These are phyloP conservation scores for Chenopodium formosanum DNA, from an alignment of 148 eudicot genomes.

Conservation along the genomic window DNA sequence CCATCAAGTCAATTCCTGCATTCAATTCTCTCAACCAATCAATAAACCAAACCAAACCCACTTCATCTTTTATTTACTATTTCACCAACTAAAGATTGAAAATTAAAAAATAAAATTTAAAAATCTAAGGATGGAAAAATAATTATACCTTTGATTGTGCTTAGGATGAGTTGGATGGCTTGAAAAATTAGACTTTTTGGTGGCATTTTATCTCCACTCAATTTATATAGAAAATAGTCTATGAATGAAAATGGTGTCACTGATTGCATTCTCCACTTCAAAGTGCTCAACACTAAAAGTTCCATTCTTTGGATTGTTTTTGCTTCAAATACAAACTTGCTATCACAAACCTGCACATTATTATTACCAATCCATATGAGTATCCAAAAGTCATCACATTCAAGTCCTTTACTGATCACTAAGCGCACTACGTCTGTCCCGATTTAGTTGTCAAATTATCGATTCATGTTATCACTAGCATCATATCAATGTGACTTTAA, in stretches of 20 bases:
- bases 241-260: conserved; percentile 76
- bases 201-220: conserved; percentile 49
- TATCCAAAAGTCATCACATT: background rate
- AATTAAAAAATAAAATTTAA: background rate
- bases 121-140: background rate
- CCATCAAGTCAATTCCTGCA: conserved; percentile 84
- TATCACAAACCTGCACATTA: conserved; percentile 47
- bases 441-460: background rate
- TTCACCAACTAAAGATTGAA: conserved; percentile 22
- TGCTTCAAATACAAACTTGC: conserved; percentile 61
- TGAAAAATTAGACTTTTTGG: conserved; percentile 36
- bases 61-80: conserved; percentile 1
- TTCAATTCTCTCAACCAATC: conserved; percentile 43
- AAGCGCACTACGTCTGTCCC: background rate
- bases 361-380: background rate
- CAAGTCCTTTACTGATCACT: background rate
- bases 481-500: background rate
- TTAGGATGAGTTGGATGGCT: conserved; percentile 54
- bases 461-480: background rate
- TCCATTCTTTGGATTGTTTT: conserved; percentile 76
- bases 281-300: conserved; percentile 64
- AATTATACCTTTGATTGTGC: conserved; percentile 50
- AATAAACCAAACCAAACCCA: conserved; percentile 24
- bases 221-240: conserved; percentile 53
- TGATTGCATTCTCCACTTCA: conserved; percentile 85